Percentiles rank a stretch among this genome's conserved stretches.
Conservation (phyloP, 768 basidiomycete species). For the Lactarius sp. region DNA sequence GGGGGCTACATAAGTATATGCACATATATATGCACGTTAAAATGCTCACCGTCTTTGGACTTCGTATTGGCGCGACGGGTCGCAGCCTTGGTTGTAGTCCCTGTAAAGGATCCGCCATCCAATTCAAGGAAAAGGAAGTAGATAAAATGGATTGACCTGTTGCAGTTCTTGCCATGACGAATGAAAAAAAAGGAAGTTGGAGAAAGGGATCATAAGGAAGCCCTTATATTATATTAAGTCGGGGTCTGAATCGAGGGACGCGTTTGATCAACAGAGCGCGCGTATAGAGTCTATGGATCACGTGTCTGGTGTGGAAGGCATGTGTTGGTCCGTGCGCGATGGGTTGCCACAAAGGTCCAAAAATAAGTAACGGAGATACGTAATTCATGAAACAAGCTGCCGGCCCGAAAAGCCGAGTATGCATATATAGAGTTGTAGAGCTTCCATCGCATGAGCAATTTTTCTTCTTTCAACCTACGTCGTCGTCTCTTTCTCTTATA, state of each 20-base stretch:
- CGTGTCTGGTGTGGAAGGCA: conserved; percentile 3
- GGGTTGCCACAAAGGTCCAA: neutral
- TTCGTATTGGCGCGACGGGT: conserved; percentile 49
- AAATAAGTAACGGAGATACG: neutral
- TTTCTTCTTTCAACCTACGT: neutral
- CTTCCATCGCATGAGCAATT: neutral
- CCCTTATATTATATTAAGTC: conserved; percentile 17
- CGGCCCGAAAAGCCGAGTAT: conserved; percentile 14
- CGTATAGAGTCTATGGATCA: conserved; percentile 1
- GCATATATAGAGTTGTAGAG: conserved; percentile 21
- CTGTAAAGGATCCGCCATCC: conserved; percentile 31
- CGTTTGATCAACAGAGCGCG: conserved; percentile 22
- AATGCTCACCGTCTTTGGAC: conserved; percentile 32
- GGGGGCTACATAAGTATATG: conserved; percentile 2
- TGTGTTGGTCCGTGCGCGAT: conserved; percentile 16
- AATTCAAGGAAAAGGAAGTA: neutral
- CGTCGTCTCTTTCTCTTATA: conserved; percentile 4
- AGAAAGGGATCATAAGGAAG: neutral
- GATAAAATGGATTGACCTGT: conserved; percentile 37
- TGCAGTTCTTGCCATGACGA: conserved; percentile 47
- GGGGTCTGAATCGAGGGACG: conserved; percentile 27
- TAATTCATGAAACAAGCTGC: neutral
- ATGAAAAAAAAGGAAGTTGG: conserved; percentile 3
- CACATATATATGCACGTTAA: conserved; percentile 29
- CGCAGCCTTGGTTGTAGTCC: conserved; percentile 51